Evolutionary conservation across 225 moss, liverwort and hornwort species (phyloP).

Genomic region (Physcomitrium patens): DNA sequence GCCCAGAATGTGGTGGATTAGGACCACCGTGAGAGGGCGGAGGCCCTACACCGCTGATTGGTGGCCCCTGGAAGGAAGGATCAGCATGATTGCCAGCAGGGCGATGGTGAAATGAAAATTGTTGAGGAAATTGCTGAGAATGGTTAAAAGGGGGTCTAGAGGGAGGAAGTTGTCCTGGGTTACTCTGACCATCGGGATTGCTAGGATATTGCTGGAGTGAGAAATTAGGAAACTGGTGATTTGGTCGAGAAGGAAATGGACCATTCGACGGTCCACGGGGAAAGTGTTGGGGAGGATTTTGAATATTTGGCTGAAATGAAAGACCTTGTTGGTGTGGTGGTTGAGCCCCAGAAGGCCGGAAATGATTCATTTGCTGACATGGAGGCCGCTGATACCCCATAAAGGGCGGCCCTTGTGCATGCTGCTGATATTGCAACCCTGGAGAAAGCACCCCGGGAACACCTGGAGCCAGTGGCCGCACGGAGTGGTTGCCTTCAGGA

Average conservation of each 20-base stretch:
- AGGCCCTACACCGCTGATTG: slow-evolving; percentile 37
- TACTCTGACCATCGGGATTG: slow-evolving; percentile 41
- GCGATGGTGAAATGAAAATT: slow-evolving; percentile 56
- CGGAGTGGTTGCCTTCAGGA: slow-evolving; percentile 45
- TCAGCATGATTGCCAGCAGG: slow-evolving; percentile 48
- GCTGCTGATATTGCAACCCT: slow-evolving; percentile 50
- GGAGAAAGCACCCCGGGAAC: slow-evolving; percentile 44
- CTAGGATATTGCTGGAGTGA: slow-evolving; percentile 49
- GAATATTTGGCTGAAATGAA: slow-evolving; percentile 52
- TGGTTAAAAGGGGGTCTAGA: slow-evolving; percentile 59
- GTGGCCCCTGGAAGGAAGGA: slow-evolving; percentile 47
- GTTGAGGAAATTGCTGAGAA: slow-evolving; percentile 56
- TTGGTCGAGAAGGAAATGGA: slow-evolving; percentile 52
- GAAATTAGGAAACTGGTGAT: slow-evolving; percentile 57
- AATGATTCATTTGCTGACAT: slow-evolving; percentile 61
- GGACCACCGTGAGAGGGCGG: slow-evolving; percentile 42
- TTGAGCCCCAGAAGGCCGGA: slow-evolving; percentile 48
- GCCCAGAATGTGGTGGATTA: slow-evolving; percentile 43
- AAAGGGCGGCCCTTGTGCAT: slow-evolving; percentile 48
- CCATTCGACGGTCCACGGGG: slow-evolving; percentile 48
- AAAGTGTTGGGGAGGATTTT: slow-evolving; percentile 48
- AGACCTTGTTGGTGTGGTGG: slow-evolving; percentile 46
- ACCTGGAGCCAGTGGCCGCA: slow-evolving; percentile 45
- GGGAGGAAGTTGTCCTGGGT: slow-evolving; percentile 56
- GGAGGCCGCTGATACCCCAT: slow-evolving; percentile 57